Base-by-base conservation (phyloP, 2,329 filamentous ascomycete genomes). In the Phaeosphaeria sp. region DNA sequence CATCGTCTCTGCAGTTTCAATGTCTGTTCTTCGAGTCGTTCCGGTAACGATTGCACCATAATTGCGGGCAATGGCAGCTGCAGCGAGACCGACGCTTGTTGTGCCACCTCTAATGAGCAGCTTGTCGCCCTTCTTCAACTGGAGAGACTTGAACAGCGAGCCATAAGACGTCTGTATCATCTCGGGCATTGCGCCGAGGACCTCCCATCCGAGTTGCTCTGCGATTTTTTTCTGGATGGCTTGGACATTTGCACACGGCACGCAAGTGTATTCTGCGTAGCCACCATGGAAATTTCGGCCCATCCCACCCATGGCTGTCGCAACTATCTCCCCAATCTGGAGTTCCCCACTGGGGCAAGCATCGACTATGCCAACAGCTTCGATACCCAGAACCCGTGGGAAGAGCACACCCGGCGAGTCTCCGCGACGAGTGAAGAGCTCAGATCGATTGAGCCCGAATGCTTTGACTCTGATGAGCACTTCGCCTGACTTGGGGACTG, bases 81-180 rank as follows among this genome's bases (percentile, higher is more conserved):
- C 53, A 22, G 51, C 56, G 25, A 54, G 36, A 6, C 56, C 51
- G n/a, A 61, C 84, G 81, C 47, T 83, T 64, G 80, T 82, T 3
- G 82, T 84, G 0, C 80, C 81, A 1, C 82, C 82, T 5, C 82
- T 72, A n/a, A 84, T 73, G n/a, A 84, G 69, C 51, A 84, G 55
- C 15, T 71, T 76, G 11, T 84, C 80, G 0, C 75, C 77, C 11
- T 72, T 65, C 47, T 74, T 53, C 20, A 83, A 51, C 44, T 73
- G 66, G 47, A 84, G 63, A 3, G 73, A 67, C 46, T 67, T 72
- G n/a, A 78, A 76, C 39, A 84, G 57, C 6, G 74, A 74, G 0
- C 82, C 82, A 65, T 78, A 83, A 1, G 82, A 78, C 2, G 82
- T 84, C 69, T 83, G 81, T 57, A 84, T 56, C 81, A 84, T 84